Evolutionary conservation across 345 rosid species (phyloP).

Genomic region (Corchorus capsularis): DNA sequence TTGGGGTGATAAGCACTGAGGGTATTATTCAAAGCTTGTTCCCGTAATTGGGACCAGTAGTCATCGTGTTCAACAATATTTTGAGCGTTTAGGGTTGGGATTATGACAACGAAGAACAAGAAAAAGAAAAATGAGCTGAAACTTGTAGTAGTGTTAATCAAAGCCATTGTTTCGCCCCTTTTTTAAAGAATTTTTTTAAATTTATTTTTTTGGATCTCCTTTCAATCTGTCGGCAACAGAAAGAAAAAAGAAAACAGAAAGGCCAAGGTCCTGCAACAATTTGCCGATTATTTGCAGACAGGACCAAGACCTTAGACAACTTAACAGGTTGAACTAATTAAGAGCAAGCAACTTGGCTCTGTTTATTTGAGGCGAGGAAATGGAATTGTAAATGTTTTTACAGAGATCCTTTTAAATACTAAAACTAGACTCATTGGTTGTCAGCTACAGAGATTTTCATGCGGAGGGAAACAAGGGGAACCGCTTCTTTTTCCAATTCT

Average conservation of each 20-base stretch:
- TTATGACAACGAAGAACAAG: constrained; percentile 27
- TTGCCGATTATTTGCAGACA: not conserved
- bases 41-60: constrained; percentile 55
- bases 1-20: constrained; percentile 46
- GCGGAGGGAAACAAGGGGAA: not conserved
- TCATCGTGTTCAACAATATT: constrained; percentile 43
- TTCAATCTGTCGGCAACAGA: not conserved
- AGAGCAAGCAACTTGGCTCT: not conserved
- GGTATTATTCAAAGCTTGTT: constrained; percentile 36
- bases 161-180: not conserved
- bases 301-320: not conserved
- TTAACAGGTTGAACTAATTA: not conserved
- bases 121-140: constrained; percentile 7
- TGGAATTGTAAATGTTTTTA: not conserved
- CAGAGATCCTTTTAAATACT: not conserved
- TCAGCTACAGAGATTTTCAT: not conserved
- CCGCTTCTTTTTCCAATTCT: not conserved
- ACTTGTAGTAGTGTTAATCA: not conserved
- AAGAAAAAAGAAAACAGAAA: not conserved
- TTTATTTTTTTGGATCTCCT: not conserved
- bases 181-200: too few species aligned
- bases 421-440: not conserved
- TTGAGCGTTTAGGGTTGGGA: constrained; percentile 36
- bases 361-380: not conserved
- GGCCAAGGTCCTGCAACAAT: constrained; percentile 4